These are phyloP conservation scores for Perilla frutescens DNA, from an alignment of 257 asterid species.

Conservation along the genomic window DNA sequence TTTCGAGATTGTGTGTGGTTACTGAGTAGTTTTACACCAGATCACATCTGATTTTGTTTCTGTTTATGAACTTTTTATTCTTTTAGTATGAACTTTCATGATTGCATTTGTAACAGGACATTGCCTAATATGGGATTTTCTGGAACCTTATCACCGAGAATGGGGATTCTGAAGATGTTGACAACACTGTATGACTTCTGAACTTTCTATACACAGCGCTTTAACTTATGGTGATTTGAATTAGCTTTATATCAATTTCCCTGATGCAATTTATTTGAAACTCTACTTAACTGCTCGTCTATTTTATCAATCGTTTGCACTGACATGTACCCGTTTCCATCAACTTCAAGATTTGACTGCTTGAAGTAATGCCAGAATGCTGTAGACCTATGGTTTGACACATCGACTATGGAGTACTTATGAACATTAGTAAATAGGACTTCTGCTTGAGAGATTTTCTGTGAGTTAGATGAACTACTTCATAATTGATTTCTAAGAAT, in stretches of 20 bases:
- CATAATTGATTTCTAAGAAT: not conserved
- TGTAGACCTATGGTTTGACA: not conserved
- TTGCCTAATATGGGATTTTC: conserved; percentile 83
- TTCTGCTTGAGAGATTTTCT: not conserved
- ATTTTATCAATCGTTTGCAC: not conserved
- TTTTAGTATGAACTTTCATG: conserved; percentile 10
- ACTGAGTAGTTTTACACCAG: not conserved
- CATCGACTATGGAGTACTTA: not conserved
- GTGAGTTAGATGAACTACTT: not conserved
- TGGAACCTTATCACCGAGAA: conserved; percentile 73
- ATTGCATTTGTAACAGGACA: conserved; percentile 53
- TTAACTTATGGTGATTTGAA: conserved; percentile 21
- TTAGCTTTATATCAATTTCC: conserved; percentile 7
- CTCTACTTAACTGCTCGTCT: not conserved
- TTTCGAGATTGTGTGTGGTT: not conserved
- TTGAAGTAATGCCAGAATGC: not conserved
- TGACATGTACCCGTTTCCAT: not conserved
- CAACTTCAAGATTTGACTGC: not conserved
- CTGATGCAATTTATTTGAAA: conserved; percentile 21
- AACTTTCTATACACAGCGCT: conserved; percentile 29
- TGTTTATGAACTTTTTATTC: conserved; percentile 7
- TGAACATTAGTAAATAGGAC: not conserved
- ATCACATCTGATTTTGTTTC: not conserved
- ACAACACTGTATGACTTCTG: conserved; percentile 66
- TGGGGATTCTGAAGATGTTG: conserved; percentile 64